Evolutionary conservation across 352 stramenopile genomes (phyloP), one percentile per base, ranked within the genome.

Genomic region (Pseudoperonospora humuli): DNA sequence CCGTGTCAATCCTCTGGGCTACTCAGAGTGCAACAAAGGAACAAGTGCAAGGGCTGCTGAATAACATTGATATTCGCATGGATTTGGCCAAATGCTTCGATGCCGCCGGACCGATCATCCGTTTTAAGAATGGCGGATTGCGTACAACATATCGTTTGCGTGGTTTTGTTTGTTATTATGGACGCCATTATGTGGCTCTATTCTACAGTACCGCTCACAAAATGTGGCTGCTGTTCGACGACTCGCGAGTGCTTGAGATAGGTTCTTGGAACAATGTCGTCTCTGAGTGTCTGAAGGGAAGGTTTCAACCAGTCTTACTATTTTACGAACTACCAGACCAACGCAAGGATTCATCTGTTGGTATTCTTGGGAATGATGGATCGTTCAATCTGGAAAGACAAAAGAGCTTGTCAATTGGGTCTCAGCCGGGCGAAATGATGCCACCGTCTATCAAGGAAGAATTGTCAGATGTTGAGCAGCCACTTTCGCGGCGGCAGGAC

Each of bases 131-230:
- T 32, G 74, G 75, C 28, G 79, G 79, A 1, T 41, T 89, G 20
- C 71, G 75, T 23, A 85, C 74, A 14, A 86, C 75, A 9, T 92
- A 92, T 36, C 73, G 75, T 8, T 61, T 92, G 38, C 73, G 74
- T 9, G 80, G 80, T 3, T 83, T 92, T 50, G 80, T 92, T 21
- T 92, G 80, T 50, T 92, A 92, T 49, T 92, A 92, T 38, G 80
- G 80, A 1, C 70, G 65, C 3, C 80, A 92, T 49, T 92, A 92
- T 46, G 72, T 92, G 26, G 75, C 80, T 10, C 52, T 90, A 3
- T 92, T 92, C 36, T 90, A 88, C 68, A 84, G 67, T 44, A 92
- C 77, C 25, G 77, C 79, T 7, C 80, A 92, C 62, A 83, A 88
- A 35, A 83, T 83, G 56, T 92, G 80, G 80, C 46, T 90, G n/a